Base-by-base conservation (phyloP, 140 eudicot genomes). In the Ambrosia hybrid region DNA sequence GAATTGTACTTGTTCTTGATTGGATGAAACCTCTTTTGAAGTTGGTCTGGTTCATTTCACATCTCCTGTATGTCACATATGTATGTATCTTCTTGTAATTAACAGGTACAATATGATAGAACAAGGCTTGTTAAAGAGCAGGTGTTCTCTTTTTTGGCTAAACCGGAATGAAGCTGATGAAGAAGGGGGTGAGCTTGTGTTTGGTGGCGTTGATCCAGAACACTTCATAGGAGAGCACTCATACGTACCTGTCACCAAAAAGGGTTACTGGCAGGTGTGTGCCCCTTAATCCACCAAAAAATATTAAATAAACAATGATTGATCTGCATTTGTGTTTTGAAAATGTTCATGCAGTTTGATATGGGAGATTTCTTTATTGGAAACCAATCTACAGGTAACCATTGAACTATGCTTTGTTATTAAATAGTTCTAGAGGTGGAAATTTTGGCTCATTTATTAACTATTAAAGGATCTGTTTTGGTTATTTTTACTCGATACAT, bases 241-340 rank as follows among this genome's bases (percentile, higher is more conserved):
- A 4, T 88, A 88, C 72, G 96, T 88, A 64, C 88, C 94, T 10
- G 77, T 84, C 14, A 73, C 88, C 37, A 62, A 52, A 64, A 84
- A 79, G 72, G 94, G 94, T 49, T 84, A 84, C 70, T 87, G 94
- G 94, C 94, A 87, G 93, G 93, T 87, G 62, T 4, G 60, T 67
- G 34, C 49, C 7, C 5, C n/a, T 53, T n/a, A 72, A 6, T 38
- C 10, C n/a, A 36, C 48, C 16, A 7, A 63, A n/a, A n/a, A n/a
- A 46, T 46, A 46, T 46, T 43, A 51, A 43, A 36, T 52, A 3
- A 61, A 51, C 4, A 68, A 9, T 71, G 33, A 33, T 48, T 43
- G 52, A 39, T 6, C 12, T 12, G 33, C 53, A 34, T 33, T 55
- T 63, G 14, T 73, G 74, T 53, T 38, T 64, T 70, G 2, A 7